Evolutionary conservation across 1,139 yeast genomes (phyloP).

Genomic region (Saccharomyces uvarum): DNA sequence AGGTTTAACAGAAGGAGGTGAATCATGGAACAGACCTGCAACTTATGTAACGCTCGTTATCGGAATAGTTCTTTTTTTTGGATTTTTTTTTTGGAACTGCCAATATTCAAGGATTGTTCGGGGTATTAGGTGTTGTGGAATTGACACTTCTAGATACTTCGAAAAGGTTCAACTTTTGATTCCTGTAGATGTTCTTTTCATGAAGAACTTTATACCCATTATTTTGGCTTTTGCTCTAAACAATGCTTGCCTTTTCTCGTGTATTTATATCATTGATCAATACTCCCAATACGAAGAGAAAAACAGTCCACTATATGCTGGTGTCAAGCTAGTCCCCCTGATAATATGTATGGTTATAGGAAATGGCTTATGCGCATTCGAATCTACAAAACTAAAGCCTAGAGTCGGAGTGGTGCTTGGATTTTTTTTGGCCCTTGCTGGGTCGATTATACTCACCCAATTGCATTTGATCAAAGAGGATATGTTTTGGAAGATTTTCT

Average conservation of each 20-base stretch:
- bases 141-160: conserved; percentile 9
- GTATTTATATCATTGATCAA: conserved; percentile 11
- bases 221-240: conserved; percentile 8
- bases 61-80: background rate
- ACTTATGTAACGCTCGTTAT: conserved; percentile 13
- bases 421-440: background rate
- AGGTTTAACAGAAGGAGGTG: conserved; percentile 35
- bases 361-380: background rate
- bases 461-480: conserved; percentile 13
- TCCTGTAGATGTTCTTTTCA: conserved; percentile 16
- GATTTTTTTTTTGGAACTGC: background rate
- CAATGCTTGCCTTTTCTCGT: conserved; percentile 10
- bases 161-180: conserved; percentile 14
- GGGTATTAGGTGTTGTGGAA: conserved; percentile 6
- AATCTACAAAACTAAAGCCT: background rate
- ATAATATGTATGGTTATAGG: background rate
- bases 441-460: background rate
- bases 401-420: background rate
- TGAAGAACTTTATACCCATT: conserved; percentile 17
- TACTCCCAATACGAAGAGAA: conserved; percentile 14
- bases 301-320: conserved; percentile 26
- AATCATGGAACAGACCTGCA: conserved; percentile 29
- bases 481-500: conserved; percentile 29
- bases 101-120: background rate
- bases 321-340: conserved; percentile 18